phyloP scores from a whole-genome alignment of 805 yeast genomes.

The Hermanozyma aechmeae region DNA sequence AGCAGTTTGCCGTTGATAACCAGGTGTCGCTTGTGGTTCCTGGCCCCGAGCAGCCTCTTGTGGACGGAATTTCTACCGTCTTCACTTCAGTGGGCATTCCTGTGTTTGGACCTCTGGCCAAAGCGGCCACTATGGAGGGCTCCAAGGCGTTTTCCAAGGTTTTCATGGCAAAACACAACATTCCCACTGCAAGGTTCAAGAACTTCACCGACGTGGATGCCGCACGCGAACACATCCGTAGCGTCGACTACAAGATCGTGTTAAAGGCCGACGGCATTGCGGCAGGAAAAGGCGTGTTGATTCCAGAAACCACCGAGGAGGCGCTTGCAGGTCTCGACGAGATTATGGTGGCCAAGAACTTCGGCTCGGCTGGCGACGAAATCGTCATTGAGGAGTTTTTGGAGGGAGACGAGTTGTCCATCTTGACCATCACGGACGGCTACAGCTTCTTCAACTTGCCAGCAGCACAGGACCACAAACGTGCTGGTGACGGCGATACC shows the following conservation, averaged over 20 bases:
- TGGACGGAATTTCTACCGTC: conserved; percentile 75
- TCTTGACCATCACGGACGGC: conserved; percentile 88
- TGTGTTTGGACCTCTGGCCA: conserved; percentile 90
- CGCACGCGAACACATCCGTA: conserved; percentile 63
- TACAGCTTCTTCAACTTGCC: conserved; percentile 86
- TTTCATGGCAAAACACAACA: conserved; percentile 84
- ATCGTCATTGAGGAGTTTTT: conserved; percentile 93
- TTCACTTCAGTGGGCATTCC: conserved; percentile 84
- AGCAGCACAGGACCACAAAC: conserved; percentile 97
- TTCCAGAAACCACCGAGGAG: conserved; percentile 77
- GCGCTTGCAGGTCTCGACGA: conserved; percentile 76
- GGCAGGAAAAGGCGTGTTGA: conserved; percentile 96
- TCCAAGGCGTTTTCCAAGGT: conserved; percentile 91
- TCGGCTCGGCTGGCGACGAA: conserved; percentile 87
- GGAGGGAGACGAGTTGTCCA: conserved; percentile 95
- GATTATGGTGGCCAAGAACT: conserved; percentile 82
- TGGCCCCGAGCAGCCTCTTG: conserved; percentile 99
- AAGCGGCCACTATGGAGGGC: conserved; percentile 94
- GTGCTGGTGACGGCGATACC: conserved; percentile 85
- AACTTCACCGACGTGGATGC: conserved; percentile 70
- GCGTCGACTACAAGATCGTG: conserved; percentile 68
- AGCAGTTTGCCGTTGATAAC: conserved; percentile 63
- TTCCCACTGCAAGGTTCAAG: conserved; percentile 89
- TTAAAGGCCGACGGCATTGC: conserved; percentile 97
- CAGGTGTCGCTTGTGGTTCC: conserved; percentile 74